A percentile compares a stretch with the other conserved stretches of the same genome.
phyloP scores from a whole-genome alignment of 805 yeast genomes.

The Kazachstania bromeliacearum region DNA sequence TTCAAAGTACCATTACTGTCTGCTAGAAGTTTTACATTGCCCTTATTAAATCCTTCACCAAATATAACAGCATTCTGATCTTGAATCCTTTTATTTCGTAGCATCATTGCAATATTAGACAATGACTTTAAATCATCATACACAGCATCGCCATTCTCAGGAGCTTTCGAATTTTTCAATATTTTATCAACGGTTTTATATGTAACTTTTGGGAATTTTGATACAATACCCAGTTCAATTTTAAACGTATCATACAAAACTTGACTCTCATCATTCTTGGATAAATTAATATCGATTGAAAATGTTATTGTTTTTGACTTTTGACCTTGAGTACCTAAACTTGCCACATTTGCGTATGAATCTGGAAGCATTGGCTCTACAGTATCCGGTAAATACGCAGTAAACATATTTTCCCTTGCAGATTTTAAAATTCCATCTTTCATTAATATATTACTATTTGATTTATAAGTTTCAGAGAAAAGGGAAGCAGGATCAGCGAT shows the following conservation, averaged over 20 bases:
- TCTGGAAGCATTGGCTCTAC: constrained; percentile 64
- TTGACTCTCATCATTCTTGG: constrained; percentile 19
- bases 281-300: constrained; percentile 26
- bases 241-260: constrained; percentile 22
- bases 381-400: constrained; percentile 64
- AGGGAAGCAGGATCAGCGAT: constrained; percentile 83
- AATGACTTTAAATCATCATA: constrained; percentile 32
- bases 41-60: constrained; percentile 29
- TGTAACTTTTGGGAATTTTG: constrained; percentile 44
- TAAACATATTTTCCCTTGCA: constrained; percentile 53
- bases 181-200: constrained; percentile 54
- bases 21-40: constrained; percentile 14
- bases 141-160: constrained; percentile 3
- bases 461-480: constrained; percentile 26
- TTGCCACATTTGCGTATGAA: constrained; percentile 40
- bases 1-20: constrained; percentile 2
- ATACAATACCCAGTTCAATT: constrained; percentile 35
- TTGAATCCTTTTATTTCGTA: constrained; percentile 24
- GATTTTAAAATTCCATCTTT: constrained; percentile 33
- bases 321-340: constrained; percentile 37
- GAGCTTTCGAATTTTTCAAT: constrained; percentile 24
- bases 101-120: constrained; percentile 16
- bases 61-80: constrained; percentile 35
- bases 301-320: constrained; percentile 42
- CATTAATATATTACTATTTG: background rate